phyloP scores from a whole-genome alignment of 345 rosid species.

The Physaria fendleri region DNA sequence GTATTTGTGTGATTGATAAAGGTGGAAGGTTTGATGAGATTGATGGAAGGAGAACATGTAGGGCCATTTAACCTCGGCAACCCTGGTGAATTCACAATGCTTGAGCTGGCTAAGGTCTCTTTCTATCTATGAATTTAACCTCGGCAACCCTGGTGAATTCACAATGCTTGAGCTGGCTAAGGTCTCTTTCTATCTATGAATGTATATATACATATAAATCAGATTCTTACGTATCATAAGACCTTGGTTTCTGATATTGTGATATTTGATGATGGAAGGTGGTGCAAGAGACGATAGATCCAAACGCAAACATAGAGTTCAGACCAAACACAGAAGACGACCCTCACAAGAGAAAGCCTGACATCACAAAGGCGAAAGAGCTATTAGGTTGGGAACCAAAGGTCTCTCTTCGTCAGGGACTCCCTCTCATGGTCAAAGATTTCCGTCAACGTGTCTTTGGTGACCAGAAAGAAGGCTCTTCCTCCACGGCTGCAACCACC shows the following conservation, averaged over 20 bases:
- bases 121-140: too few species aligned
- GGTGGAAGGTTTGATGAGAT: constrained; percentile 98
- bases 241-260: too few species aligned
- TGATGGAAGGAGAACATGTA: constrained; percentile 98
- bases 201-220: too few species aligned
- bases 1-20: constrained; percentile 26
- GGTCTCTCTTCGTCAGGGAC: constrained; percentile 77
- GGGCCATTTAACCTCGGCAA: too few species aligned
- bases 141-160: constrained; percentile 98
- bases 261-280: too few species aligned
- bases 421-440: constrained; percentile 89
- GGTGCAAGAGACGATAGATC: constrained; percentile 93
- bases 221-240: too few species aligned
- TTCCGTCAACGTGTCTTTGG: constrained; percentile 90
- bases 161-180: constrained; percentile 99
- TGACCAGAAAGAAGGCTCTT: constrained; percentile 64
- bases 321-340: constrained; percentile 94
- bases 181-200: too few species aligned
- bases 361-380: constrained; percentile 82
- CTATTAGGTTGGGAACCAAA: constrained; percentile 93
- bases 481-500: constrained; percentile 36
- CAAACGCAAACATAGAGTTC: constrained; percentile 90
- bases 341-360: constrained; percentile 99
- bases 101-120: constrained; percentile 99
- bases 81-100: constrained; percentile 99